These are phyloP conservation scores for Limonomyces culmigenus DNA, from an alignment of 1,284 basidiomycete genomes.

Conservation along the genomic window DNA sequence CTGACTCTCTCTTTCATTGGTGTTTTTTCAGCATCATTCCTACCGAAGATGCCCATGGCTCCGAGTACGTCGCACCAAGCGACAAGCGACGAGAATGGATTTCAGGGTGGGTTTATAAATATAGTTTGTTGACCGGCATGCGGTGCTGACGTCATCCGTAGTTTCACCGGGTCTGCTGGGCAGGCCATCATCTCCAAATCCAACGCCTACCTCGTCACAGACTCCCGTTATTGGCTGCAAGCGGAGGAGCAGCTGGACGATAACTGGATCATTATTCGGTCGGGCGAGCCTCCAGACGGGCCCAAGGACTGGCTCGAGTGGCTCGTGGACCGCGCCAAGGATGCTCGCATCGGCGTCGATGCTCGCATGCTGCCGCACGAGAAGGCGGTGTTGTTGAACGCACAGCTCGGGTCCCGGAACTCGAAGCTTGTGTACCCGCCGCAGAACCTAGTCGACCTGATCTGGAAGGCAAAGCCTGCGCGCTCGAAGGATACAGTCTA, in stretches of 20 bases:
- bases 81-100: slow-evolving; percentile 79
- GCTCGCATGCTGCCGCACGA: slow-evolving; percentile 75
- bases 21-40: slow-evolving; percentile 65
- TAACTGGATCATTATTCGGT: slow-evolving; percentile 63
- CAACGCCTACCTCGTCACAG: slow-evolving; percentile 61
- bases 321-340: slow-evolving; percentile 37
- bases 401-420: slow-evolving; percentile 28
- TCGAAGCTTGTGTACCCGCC: slow-evolving; percentile 55
- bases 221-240: slow-evolving; percentile 84
- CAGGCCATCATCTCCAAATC: slow-evolving; percentile 59
- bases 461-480: slow-evolving; percentile 62
- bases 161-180: slow-evolving; percentile 79
- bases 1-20: slow-evolving; percentile 4
- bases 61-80: slow-evolving; percentile 69
- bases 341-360: slow-evolving; percentile 67
- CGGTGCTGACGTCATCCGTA: slow-evolving; percentile 13
- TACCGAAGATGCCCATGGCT: slow-evolving; percentile 78
- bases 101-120: slow-evolving; percentile 39
- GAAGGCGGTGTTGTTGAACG: slow-evolving; percentile 42
- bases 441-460: slow-evolving; percentile 75
- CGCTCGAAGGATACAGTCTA: slow-evolving; percentile 60
- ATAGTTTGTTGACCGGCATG: slow-evolving; percentile 3
- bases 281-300: slow-evolving; percentile 34
- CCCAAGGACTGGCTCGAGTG: slow-evolving; percentile 70
- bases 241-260: slow-evolving; percentile 61